These are phyloP conservation scores for Adenanthera pavonina DNA, from an alignment of 306 rosid genomes.

Conservation along the genomic window DNA sequence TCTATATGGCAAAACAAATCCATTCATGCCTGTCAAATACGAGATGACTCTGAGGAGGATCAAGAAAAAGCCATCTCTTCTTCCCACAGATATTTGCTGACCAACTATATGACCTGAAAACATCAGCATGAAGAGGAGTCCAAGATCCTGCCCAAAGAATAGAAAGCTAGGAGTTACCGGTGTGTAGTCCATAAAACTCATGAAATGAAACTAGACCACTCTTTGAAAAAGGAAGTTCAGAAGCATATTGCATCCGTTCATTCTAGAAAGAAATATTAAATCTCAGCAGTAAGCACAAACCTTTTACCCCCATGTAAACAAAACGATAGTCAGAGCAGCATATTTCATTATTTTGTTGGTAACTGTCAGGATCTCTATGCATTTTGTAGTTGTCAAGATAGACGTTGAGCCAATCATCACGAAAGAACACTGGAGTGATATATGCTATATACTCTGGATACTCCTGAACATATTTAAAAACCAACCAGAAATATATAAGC, in stretches of 20 bases:
- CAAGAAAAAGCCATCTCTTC: conserved; percentile 87
- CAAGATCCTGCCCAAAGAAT: conserved; percentile 75
- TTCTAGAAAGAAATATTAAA: conserved; percentile 19
- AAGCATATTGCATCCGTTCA: not conserved
- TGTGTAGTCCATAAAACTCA: conserved; percentile 14
- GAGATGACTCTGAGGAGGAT: conserved; percentile 81
- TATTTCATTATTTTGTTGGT: conserved; percentile 64
- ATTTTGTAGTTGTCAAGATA: conserved; percentile 82
- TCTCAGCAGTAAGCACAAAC: conserved; percentile 44
- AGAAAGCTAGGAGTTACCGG: conserved; percentile 37
- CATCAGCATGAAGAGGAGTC: conserved; percentile 99
- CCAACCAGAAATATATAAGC: conserved; percentile 39
- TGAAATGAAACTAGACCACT: conserved; percentile 6
- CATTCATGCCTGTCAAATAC: conserved; percentile 78
- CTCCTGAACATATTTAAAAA: conserved; percentile 61
- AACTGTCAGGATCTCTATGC: conserved; percentile 62
- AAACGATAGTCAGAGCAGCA: conserved; percentile 96
- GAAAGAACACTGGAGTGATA: conserved; percentile 71
- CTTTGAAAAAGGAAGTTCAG: conserved; percentile 24
- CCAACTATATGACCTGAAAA: conserved; percentile 97
- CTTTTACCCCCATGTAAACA: conserved; percentile 91
- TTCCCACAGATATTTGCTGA: conserved; percentile 90
- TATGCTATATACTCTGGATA: conserved; percentile 83
- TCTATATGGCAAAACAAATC: conserved; percentile 34
- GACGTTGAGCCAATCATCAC: conserved; percentile 94